Conservation (phyloP, 2,329 filamentous ascomycete genomes). For the Aureobasidium sp. region DNA sequence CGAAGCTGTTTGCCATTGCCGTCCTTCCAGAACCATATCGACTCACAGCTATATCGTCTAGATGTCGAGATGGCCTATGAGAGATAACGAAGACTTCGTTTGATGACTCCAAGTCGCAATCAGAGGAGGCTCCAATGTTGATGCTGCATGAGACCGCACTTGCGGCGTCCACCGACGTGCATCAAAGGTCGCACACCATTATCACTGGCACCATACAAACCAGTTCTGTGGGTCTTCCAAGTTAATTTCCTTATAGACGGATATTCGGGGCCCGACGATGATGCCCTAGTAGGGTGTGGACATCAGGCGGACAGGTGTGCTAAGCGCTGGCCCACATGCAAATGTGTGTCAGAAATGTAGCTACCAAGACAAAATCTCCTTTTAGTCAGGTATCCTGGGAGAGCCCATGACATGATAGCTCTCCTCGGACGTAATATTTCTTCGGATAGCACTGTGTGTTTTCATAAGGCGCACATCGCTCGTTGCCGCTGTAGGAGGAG, state of each 20-base stretch:
- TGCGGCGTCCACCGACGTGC: neutral
- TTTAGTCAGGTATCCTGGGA: neutral
- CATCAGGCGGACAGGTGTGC: conserved; percentile 3
- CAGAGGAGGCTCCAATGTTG: neutral
- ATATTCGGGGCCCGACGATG: neutral
- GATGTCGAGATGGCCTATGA: neutral
- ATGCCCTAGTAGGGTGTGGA: neutral
- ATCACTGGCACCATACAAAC: neutral
- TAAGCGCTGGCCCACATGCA: neutral
- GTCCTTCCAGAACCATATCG: neutral
- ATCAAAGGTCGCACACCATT: conserved; percentile 1
- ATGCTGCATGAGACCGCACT: neutral
- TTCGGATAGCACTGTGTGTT: no score
- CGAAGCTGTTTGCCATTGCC: neutral
- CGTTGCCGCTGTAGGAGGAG: neutral
- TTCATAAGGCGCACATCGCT: neutral
- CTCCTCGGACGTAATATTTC: no score
- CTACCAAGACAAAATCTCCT: neutral
- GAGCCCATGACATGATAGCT: neutral
- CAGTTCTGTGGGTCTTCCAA: neutral
- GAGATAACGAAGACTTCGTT: neutral
- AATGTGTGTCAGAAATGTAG: neutral
- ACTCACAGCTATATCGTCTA: neutral
- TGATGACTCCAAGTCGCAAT: neutral
- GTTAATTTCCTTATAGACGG: neutral